Conservation (phyloP, 495 filamentous ascomycete genomes). For the Podospora sp. region DNA sequence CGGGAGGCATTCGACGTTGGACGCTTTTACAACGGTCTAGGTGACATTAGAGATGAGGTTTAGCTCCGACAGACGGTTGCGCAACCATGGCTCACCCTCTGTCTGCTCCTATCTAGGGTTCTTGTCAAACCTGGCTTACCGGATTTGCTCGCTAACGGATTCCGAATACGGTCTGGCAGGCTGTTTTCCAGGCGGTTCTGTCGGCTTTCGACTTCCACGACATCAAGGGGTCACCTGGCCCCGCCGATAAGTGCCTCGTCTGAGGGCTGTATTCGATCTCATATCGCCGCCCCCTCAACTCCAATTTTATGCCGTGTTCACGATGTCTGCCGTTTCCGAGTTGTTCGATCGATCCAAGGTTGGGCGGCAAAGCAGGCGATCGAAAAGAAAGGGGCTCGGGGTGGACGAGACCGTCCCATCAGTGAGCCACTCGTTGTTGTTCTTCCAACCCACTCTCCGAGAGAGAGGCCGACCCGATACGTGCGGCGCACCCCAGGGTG, state of each 20-base stretch:
- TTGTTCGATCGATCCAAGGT: conserved; percentile 21
- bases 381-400: conserved; percentile 8
- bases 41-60: conserved; percentile 21
- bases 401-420: not conserved
- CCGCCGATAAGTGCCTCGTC: conserved; percentile 14
- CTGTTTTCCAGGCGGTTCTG: conserved; percentile 12
- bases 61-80: conserved; percentile 30
- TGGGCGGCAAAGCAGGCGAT: conserved; percentile 16
- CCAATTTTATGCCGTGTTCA: conserved; percentile 28
- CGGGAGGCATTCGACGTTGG: not conserved
- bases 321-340: not conserved
- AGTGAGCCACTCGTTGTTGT: not conserved
- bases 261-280: conserved; percentile 21
- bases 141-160: conserved; percentile 38
- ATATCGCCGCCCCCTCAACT: conserved; percentile 22
- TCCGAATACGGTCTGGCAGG: conserved; percentile 30
- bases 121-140: conserved; percentile 30
- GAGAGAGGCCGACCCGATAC: not conserved
- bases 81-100: conserved; percentile 14
- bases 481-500: conserved; percentile 22
- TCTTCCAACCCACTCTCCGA: not conserved
- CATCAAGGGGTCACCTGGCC: conserved; percentile 27
- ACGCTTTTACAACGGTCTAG: not conserved
- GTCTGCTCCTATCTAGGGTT: conserved; percentile 18
- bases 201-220: conserved; percentile 26